These are phyloP conservation scores for Macrotyloma uniflorum DNA, from an alignment of 306 rosid species.

Conservation along the genomic window DNA sequence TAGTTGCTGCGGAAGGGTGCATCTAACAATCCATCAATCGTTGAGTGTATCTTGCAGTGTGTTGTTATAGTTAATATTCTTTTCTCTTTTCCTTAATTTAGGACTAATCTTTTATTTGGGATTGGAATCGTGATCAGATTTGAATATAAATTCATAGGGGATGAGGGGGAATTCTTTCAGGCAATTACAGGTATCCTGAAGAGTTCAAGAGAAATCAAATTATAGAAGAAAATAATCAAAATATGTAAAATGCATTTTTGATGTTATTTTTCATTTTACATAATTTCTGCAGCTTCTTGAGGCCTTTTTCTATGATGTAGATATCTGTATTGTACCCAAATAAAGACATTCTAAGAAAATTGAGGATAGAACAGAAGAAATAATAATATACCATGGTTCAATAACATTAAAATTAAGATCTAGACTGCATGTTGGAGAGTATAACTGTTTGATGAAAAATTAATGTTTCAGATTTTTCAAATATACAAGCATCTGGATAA, in stretches of 20 bases:
- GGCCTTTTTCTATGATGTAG: neutral
- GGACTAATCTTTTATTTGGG: slow-evolving; percentile 4
- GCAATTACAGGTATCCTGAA: slow-evolving; percentile 6
- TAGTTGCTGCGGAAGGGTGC: neutral
- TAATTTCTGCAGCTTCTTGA: slow-evolving; percentile 18
- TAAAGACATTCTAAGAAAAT: neutral
- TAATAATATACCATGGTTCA: neutral
- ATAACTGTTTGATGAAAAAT: neutral
- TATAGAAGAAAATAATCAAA: neutral
- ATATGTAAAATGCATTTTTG: neutral
- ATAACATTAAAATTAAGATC: neutral
- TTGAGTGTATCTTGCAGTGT: neutral
- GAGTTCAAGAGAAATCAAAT: slow-evolving; percentile 11
- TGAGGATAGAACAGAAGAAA: neutral
- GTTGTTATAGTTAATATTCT: neutral
- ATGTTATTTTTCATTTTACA: neutral
- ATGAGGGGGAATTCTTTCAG: neutral
- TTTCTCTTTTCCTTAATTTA: neutral
- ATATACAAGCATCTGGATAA: neutral
- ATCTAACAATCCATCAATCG: neutral
- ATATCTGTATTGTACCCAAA: neutral
- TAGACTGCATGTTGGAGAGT: neutral
- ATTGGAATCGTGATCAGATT: neutral
- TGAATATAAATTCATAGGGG: neutral
- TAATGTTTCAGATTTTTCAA: neutral